Evolutionary conservation across 1,139 yeast species (phyloP).

Genomic region (Arxiozyma bovina): DNA sequence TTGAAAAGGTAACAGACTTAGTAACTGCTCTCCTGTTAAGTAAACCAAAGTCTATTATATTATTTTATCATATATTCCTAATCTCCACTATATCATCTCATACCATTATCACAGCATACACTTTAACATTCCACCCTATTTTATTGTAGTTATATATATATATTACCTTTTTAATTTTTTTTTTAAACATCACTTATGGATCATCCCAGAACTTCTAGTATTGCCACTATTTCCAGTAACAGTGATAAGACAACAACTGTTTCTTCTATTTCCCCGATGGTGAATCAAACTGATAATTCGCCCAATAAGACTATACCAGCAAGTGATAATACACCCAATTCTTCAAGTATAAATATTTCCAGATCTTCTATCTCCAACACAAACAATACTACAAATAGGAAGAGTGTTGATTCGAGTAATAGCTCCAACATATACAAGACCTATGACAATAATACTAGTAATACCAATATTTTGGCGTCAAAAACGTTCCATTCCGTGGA

Average conservation of each 20-base stretch:
- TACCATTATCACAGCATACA: too few relatives aligned
- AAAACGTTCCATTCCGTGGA: neutral
- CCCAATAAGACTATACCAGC: neutral
- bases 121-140: neutral
- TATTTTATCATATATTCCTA: neutral
- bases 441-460: neutral
- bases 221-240: constrained; percentile 10
- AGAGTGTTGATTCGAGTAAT: neutral
- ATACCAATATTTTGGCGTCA: neutral
- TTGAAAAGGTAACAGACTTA: neutral
- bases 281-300: neutral
- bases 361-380: neutral
- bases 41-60: too few relatives aligned
- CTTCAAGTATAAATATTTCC: neutral
- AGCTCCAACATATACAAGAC: neutral
- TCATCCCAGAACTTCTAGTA: constrained; percentile 15
- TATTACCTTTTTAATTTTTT: too few relatives aligned
- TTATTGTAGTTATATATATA: too few relatives aligned
- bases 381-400: neutral
- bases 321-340: neutral
- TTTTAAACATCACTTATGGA: constrained; percentile 6
- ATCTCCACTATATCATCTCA: neutral
- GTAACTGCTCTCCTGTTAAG: neutral
- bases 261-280: constrained; percentile 5
- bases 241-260: constrained; percentile 2